Conservation (phyloP, 306 rosid species). For the Cucurbita pepo region DNA sequence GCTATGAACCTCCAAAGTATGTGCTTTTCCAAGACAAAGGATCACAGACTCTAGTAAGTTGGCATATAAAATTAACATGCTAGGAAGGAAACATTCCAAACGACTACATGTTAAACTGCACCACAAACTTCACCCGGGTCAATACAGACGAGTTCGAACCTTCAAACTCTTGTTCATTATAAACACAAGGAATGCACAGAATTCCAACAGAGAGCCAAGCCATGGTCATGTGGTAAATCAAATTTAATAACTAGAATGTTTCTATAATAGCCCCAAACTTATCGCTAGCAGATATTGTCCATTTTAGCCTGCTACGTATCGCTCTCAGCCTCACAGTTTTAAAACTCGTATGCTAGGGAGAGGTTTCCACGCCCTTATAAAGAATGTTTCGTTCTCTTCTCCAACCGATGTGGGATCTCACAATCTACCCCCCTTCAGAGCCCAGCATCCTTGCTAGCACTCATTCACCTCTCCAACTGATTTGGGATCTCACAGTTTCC, state of each 20-base stretch:
- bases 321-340: too few relatives aligned
- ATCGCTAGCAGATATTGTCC: too few relatives aligned
- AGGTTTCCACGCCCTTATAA: too few relatives aligned
- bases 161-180: neutral
- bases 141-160: neutral
- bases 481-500: neutral
- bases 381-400: too few relatives aligned
- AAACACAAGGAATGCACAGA: neutral
- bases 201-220: neutral
- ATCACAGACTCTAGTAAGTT: neutral
- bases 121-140: neutral
- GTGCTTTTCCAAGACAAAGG: constrained; percentile 8
- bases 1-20: constrained; percentile 7
- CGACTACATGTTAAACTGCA: neutral
- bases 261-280: too few relatives aligned
- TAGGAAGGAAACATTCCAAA: neutral
- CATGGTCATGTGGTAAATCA: neutral
- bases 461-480: too few relatives aligned
- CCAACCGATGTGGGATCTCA: too few relatives aligned
- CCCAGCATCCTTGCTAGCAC: too few relatives aligned
- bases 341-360: too few relatives aligned
- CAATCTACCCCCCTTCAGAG: too few relatives aligned
- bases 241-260: neutral
- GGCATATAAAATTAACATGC: neutral
- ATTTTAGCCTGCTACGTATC: too few relatives aligned